These are phyloP conservation scores for Phytophthora litchii DNA, from an alignment of 352 stramenopile species.

Conservation along the genomic window DNA sequence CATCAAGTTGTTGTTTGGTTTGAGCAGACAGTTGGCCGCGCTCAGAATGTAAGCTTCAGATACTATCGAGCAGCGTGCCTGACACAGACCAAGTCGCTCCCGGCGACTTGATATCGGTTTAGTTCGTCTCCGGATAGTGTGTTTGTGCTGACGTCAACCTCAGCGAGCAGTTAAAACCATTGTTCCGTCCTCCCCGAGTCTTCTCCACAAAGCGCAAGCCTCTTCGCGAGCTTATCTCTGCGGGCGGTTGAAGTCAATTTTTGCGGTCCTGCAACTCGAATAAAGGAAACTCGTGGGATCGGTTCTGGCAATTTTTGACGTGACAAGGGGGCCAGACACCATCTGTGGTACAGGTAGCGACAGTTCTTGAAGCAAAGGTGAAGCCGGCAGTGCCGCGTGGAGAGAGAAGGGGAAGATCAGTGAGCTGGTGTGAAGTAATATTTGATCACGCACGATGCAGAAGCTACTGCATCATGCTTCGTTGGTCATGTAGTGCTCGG, in stretches of 20 bases:
- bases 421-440: constrained; percentile 12
- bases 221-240: constrained; percentile 6
- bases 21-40: neutral
- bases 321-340: constrained; percentile 12
- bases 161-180: too few relatives aligned
- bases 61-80: too few relatives aligned
- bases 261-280: constrained; percentile 2
- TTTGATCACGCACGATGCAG: constrained; percentile 20
- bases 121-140: too few relatives aligned
- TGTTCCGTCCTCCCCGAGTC: too few relatives aligned
- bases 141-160: neutral
- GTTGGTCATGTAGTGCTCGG: neutral
- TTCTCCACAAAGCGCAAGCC: neutral
- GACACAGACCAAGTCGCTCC: too few relatives aligned
- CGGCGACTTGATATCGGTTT: too few relatives aligned
- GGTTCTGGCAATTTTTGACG: constrained; percentile 20
- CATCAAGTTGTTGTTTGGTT: neutral
- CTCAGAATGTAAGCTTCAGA: neutral
- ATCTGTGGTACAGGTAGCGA: constrained; percentile 2
- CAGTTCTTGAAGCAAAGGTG: constrained; percentile 18
- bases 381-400: neutral
- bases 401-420: constrained; percentile 24
- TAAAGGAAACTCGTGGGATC: constrained; percentile 4
- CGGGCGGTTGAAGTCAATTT: constrained; percentile 9
- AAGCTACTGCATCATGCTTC: neutral